Base-by-base conservation (phyloP, 2,329 filamentous ascomycete genomes). In the Colletotrichum tabaci region DNA sequence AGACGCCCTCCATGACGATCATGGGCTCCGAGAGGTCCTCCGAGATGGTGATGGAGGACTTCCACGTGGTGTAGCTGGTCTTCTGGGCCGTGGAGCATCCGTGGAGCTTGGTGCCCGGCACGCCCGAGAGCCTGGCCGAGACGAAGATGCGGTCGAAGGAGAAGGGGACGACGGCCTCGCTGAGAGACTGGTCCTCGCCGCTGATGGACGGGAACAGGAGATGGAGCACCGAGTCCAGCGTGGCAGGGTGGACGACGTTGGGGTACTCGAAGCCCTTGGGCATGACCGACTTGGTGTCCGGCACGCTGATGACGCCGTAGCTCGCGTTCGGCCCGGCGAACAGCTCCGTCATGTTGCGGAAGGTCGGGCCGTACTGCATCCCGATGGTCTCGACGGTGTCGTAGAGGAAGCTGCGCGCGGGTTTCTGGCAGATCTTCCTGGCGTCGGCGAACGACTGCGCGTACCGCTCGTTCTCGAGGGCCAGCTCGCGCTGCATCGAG, bases 281-380 rank as follows among this genome's bases (percentile, higher is more conserved):
- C 71, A 73, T 73, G 60, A 63, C 56, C 10, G 67, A 58, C 56
- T 66, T 71, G 18, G 67, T 70, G 30, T 73, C 67, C 6, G 71
- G 67, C 8, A 71, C 63, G 23, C 53, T 52, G 12, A 73, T 70
- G 0, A 60, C 21, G 18, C 67, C 71, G 52, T 62, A 63, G 13
- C 67, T 66, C 8, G 58, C 40, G 23, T 23, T 46, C 4, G 52
- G 61, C 2, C 66, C 58, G 7, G 62, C 58, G 4, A 60, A 64
- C 38, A 70, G 64, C 40, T 70, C 62, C 7, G 55, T 66, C 30
- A 75, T 69, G 38, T 75, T 76, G 40, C 66, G 67, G 53, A 76
- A 76, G 6, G 64, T 67, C 21, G 67, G 67, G 0, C 71, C 74
- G 53, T 76, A 76, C 40, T 73, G 50, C 63, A 75, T 68, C 4